Conservation (phyloP, 2,329 filamentous ascomycete genomes). For the Erysiphe pulchra region DNA sequence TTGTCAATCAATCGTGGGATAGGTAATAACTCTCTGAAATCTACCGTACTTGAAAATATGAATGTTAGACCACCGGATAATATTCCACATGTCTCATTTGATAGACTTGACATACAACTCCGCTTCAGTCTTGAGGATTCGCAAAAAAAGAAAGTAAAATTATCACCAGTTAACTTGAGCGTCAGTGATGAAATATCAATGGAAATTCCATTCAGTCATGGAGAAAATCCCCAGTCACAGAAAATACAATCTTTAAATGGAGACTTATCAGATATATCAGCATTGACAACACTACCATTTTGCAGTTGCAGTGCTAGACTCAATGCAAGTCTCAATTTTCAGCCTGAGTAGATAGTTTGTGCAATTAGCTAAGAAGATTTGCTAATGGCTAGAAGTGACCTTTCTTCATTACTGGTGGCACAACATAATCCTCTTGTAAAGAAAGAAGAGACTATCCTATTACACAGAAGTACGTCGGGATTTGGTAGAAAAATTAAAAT, state of each 20-base stretch:
- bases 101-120: neutral
- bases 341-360: too few relatives aligned
- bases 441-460: too few relatives aligned
- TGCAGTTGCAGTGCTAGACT: neutral
- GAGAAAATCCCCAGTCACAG: neutral
- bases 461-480: too few relatives aligned
- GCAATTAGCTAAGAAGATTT: too few relatives aligned
- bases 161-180: neutral
- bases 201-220: neutral
- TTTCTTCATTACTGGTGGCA: too few relatives aligned
- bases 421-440: too few relatives aligned
- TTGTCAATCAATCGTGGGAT: neutral
- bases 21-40: neutral
- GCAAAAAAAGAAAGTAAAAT: neutral
- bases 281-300: neutral
- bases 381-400: too few relatives aligned
- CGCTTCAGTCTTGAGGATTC: neutral
- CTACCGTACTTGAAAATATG: neutral
- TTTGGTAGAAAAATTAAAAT: too few relatives aligned
- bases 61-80: neutral
- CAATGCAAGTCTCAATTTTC: neutral
- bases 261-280: neutral
- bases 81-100: neutral
- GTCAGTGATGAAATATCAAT: neutral
- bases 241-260: neutral